A percentile compares a stretch with the other conserved stretches of the same genome.
Evolutionary conservation across 2,329 filamentous ascomycete genomes (phyloP).

Genomic region (Epichloe bromicola): DNA sequence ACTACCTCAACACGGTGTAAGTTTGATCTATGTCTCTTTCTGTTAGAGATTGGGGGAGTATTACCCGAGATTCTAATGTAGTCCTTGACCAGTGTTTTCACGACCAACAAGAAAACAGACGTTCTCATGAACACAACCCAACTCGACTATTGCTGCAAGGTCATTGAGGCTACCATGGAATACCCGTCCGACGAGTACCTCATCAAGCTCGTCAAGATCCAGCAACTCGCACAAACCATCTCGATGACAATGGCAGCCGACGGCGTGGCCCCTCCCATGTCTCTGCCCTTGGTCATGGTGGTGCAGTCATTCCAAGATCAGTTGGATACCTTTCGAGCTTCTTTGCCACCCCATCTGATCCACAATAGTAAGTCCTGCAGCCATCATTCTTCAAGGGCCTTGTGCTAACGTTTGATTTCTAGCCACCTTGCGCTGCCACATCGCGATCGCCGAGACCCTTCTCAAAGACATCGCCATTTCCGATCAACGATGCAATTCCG

Average conservation of each 20-base stretch:
- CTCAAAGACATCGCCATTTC: slow-evolving; percentile 33
- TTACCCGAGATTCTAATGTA: not conserved
- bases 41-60: too few species aligned
- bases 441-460: slow-evolving; percentile 32
- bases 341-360: slow-evolving; percentile 22
- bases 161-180: slow-evolving; percentile 29
- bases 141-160: slow-evolving; percentile 29
- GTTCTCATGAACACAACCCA: slow-evolving; percentile 33
- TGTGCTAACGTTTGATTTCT: not conserved
- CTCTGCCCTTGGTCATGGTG: slow-evolving; percentile 27
- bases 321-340: slow-evolving; percentile 25
- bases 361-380: slow-evolving; percentile 19
- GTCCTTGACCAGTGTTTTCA: slow-evolving; percentile 22
- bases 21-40: slow-evolving; percentile 8
- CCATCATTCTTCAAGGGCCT: not conserved
- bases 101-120: slow-evolving; percentile 34
- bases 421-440: slow-evolving; percentile 29
- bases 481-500: slow-evolving; percentile 20
- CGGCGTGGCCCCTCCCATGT: slow-evolving; percentile 18
- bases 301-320: slow-evolving; percentile 32
- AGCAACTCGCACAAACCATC: slow-evolving; percentile 36
- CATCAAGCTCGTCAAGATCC: slow-evolving; percentile 31
- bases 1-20: slow-evolving; percentile 36
- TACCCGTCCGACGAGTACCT: slow-evolving; percentile 30
- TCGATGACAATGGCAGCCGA: slow-evolving; percentile 25